Evolutionary conservation across 768 basidiomycete genomes (phyloP).

Genomic region (Mycena amicta): DNA sequence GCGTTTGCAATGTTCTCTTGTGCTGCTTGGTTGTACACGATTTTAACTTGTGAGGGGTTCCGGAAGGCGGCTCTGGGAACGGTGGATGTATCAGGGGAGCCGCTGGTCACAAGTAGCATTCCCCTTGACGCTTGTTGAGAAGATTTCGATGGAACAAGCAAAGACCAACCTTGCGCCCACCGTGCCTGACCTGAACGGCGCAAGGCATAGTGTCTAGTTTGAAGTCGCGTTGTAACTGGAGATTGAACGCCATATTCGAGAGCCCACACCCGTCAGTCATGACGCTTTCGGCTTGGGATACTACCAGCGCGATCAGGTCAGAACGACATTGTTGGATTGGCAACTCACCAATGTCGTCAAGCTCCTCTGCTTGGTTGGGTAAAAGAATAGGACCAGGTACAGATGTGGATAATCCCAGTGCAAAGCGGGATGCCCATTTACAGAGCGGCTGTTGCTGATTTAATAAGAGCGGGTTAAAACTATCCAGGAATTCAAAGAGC

Average conservation of each 20-base stretch:
- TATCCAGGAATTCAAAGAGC: slow-evolving; percentile 52
- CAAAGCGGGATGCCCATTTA: slow-evolving; percentile 67
- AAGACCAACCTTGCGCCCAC: slow-evolving; percentile 43
- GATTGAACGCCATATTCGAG: slow-evolving; percentile 41
- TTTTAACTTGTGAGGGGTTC: slow-evolving; percentile 35
- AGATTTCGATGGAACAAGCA: too few relatives aligned
- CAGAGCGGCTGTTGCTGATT: slow-evolving; percentile 61
- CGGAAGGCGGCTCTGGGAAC: slow-evolving; percentile 17
- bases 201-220: slow-evolving; percentile 43
- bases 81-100: not conserved
- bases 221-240: slow-evolving; percentile 35
- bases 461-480: slow-evolving; percentile 52
- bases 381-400: slow-evolving; percentile 53
- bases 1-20: slow-evolving; percentile 31
- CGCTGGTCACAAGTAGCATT: slow-evolving; percentile 16
- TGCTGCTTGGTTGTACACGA: slow-evolving; percentile 27
- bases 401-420: slow-evolving; percentile 65
- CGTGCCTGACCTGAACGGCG: slow-evolving; percentile 54
- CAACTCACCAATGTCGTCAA: slow-evolving; percentile 53
- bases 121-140: too few relatives aligned
- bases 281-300: slow-evolving; percentile 35
- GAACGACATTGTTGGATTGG: slow-evolving; percentile 41
- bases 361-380: slow-evolving; percentile 36
- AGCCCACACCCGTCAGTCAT: slow-evolving; percentile 63
- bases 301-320: too few relatives aligned